Percentiles rank a stretch among this genome's conserved stretches.
Conservation (phyloP, 225 moss, liverwort and hornwort genomes). For the Bryum argenteum region DNA sequence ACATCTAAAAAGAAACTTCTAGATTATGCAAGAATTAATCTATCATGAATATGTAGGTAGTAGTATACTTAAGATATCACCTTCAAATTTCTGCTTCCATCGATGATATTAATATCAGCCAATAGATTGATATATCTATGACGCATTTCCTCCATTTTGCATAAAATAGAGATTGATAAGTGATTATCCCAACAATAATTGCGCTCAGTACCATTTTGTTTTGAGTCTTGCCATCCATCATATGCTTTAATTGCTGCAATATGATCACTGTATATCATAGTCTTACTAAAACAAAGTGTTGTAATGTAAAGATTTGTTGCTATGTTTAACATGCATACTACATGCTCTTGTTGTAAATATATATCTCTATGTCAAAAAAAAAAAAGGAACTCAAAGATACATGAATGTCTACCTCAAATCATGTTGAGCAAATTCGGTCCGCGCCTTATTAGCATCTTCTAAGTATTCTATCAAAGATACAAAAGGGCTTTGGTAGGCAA, state of each 20-base stretch:
- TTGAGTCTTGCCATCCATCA: constrained; percentile 78
- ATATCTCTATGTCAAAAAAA: neutral
- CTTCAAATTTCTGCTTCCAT: constrained; percentile 42
- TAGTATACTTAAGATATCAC: neutral
- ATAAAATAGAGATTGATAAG: constrained; percentile 61
- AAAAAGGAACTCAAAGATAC: neutral
- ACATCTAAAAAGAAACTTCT: accelerated
- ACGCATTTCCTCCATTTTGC: constrained; percentile 74
- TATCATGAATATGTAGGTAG: neutral
- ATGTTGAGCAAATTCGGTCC: constrained; percentile 47
- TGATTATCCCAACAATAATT: constrained; percentile 85
- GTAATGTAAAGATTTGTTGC: neutral
- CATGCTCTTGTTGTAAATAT: neutral
- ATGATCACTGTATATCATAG: constrained; percentile 56
- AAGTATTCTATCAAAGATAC: constrained; percentile 59
- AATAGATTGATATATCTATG: constrained; percentile 66
- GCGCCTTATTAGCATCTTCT: constrained; percentile 68
- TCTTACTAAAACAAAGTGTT: neutral
- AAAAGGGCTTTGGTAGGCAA: constrained; percentile 76
- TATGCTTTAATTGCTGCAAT: constrained; percentile 73
- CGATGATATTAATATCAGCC: constrained; percentile 70
- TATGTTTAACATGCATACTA: accelerated
- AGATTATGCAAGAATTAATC: neutral
- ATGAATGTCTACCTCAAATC: constrained; percentile 42
- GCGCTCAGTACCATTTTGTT: constrained; percentile 51